Percentiles rank a stretch among this genome's conserved stretches.
Evolutionary conservation across 2,329 filamentous ascomycete species (phyloP).

Genomic region (Arthrobotrys conoides): DNA sequence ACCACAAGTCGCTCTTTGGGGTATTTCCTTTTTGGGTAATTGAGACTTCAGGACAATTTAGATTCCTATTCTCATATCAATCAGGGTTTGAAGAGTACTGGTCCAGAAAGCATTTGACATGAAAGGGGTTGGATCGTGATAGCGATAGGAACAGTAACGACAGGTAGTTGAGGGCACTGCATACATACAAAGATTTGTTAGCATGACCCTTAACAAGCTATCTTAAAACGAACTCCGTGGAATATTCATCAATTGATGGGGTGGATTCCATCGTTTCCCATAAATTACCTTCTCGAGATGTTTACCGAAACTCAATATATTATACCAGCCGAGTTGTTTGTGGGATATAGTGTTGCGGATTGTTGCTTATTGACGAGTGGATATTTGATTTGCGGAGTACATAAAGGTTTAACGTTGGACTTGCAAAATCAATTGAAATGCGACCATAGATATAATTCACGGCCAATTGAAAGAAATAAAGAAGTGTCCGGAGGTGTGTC

Average conservation of each 20-base stretch:
- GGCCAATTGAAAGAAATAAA: background rate
- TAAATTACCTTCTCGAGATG: background rate
- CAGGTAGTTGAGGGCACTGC: background rate
- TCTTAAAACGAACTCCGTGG: background rate
- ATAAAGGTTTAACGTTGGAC: too few relatives aligned
- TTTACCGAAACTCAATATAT: background rate
- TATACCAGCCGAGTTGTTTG: conserved; percentile 1
- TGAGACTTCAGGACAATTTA: background rate
- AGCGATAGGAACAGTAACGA: conserved; percentile 3
- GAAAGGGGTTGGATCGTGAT: background rate
- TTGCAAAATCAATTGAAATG: background rate
- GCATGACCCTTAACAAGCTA: background rate
- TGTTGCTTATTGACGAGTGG: background rate
- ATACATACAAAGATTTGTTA: background rate
- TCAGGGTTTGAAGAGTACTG: background rate
- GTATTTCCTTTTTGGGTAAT: background rate
- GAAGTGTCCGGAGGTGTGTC: background rate
- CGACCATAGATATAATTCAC: background rate
- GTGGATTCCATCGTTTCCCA: background rate
- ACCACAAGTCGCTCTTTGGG: background rate
- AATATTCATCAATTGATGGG: background rate
- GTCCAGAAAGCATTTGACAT: background rate
- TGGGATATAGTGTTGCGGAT: conserved; percentile 17
- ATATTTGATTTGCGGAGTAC: conserved; percentile 5
- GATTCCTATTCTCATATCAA: background rate